A percentile compares a stretch with the other conserved stretches of the same genome.
These are phyloP conservation scores for Euphorbia tirucalli DNA, from an alignment of 345 rosid genomes.

Conservation along the genomic window DNA sequence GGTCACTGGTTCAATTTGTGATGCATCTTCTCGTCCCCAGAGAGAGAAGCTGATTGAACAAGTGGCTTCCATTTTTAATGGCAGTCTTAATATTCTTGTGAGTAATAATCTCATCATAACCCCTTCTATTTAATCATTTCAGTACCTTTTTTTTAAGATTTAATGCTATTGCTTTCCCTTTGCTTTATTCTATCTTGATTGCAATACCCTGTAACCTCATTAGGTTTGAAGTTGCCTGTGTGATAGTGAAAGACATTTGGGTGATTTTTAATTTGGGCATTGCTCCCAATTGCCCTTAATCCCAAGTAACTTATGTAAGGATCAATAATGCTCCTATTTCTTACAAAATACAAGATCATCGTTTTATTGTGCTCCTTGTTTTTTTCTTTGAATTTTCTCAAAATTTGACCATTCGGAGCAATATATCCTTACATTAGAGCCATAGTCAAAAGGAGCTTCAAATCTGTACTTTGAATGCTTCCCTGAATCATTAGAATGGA, in stretches of 20 bases:
- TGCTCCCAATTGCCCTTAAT: too few species aligned
- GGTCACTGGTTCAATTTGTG: constrained; percentile 79
- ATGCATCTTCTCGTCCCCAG: constrained; percentile 47
- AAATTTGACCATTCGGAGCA: too few species aligned
- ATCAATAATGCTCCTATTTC: neutral
- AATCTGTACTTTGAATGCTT: too few species aligned
- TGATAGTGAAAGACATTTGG: neutral
- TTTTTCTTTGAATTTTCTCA: neutral
- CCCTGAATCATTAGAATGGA: neutral
- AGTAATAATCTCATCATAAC: constrained; percentile 15
- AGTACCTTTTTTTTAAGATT: too few species aligned
- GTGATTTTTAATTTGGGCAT: neutral
- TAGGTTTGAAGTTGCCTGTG: neutral
- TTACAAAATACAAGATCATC: too few species aligned
- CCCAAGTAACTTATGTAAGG: neutral
- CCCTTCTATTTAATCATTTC: neutral
- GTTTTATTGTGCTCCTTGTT: neutral
- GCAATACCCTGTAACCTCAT: neutral
- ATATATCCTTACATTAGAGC: too few species aligned
- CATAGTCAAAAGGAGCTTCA: neutral
- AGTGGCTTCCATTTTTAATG: constrained; percentile 44
- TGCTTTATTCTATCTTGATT: neutral
- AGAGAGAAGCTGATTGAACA: constrained; percentile 54
- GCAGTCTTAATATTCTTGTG: constrained; percentile 70
- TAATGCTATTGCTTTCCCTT: too few species aligned